Conservation (phyloP, 345 rosid species). For the Anastatica hierochuntica region DNA sequence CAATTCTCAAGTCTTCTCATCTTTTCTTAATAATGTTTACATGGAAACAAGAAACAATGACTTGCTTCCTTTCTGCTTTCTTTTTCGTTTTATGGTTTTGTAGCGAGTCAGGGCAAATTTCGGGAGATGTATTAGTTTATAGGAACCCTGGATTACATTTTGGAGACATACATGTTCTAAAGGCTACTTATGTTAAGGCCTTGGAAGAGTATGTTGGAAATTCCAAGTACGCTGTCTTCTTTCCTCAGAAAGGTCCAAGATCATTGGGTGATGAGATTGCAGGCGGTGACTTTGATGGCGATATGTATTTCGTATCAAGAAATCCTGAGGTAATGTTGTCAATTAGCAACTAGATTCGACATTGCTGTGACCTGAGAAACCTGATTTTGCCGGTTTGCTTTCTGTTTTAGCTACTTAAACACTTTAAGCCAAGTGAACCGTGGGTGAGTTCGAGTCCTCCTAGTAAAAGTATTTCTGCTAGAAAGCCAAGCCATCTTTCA, state of each 20-base stretch:
- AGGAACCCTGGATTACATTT: constrained; percentile 76
- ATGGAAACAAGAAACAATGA: background rate
- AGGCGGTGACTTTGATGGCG: constrained; percentile 77
- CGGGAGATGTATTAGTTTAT: constrained; percentile 71
- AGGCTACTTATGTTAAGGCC: constrained; percentile 48
- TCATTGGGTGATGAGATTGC: constrained; percentile 80
- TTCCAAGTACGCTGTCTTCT: constrained; percentile 71
- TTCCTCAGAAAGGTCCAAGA: constrained; percentile 52
- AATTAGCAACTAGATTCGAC: background rate
- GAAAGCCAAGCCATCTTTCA: constrained; percentile 35
- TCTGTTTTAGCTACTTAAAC: constrained; percentile 45
- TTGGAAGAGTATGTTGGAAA: constrained; percentile 50
- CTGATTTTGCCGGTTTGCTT: too few species aligned
- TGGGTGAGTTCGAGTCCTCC: constrained; percentile 39
- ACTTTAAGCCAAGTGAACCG: constrained; percentile 42
- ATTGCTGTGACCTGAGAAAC: constrained; percentile 10
- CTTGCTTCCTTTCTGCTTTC: background rate
- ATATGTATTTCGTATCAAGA: constrained; percentile 60
- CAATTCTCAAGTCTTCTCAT: background rate
- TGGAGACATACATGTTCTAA: constrained; percentile 68
- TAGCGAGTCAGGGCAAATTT: constrained; percentile 62
- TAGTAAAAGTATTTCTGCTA: background rate
- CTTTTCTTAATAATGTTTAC: background rate
- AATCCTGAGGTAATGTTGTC: constrained; percentile 50
- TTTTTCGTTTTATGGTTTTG: background rate